phyloP scores from a whole-genome alignment of 1,139 yeast species.

The Scheffersomyces illinoinensis region DNA sequence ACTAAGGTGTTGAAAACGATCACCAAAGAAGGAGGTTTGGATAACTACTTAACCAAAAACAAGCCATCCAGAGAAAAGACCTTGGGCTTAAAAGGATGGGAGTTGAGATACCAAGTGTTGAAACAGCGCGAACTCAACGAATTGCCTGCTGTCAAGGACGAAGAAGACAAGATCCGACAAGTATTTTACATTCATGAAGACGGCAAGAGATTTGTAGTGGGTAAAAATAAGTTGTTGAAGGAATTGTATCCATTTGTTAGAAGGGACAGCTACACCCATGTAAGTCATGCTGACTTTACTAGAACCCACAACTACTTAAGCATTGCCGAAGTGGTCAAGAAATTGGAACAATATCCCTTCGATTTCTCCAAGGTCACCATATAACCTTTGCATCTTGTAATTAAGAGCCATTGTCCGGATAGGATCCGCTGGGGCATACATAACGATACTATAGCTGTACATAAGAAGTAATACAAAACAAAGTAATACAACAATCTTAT shows the following conservation, averaged over 20 bases:
- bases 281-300: conserved; percentile 48
- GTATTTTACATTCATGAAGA: conserved; percentile 52
- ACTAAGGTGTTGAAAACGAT: conserved; percentile 83
- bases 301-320: conserved; percentile 39
- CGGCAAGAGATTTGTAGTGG: conserved; percentile 55
- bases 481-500: background rate
- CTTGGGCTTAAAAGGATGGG: conserved; percentile 91
- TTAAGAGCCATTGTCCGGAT: background rate
- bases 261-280: conserved; percentile 44
- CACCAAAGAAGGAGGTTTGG: conserved; percentile 92
- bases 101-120: conserved; percentile 73
- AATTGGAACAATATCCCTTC: conserved; percentile 33
- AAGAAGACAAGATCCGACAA: conserved; percentile 32
- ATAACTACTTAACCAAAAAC: conserved; percentile 81
- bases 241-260: conserved; percentile 54
- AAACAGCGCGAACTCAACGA: conserved; percentile 27
- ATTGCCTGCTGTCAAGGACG: conserved; percentile 25
- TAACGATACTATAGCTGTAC: background rate
- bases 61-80: conserved; percentile 89
- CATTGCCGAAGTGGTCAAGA: conserved; percentile 42
- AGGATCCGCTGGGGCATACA: background rate
- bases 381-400: conserved; percentile 2
- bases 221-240: conserved; percentile 61
- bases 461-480: background rate
- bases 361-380: conserved; percentile 33